Conservation (phyloP, 257 asterid genomes). For the Solanum tarapatanum region DNA sequence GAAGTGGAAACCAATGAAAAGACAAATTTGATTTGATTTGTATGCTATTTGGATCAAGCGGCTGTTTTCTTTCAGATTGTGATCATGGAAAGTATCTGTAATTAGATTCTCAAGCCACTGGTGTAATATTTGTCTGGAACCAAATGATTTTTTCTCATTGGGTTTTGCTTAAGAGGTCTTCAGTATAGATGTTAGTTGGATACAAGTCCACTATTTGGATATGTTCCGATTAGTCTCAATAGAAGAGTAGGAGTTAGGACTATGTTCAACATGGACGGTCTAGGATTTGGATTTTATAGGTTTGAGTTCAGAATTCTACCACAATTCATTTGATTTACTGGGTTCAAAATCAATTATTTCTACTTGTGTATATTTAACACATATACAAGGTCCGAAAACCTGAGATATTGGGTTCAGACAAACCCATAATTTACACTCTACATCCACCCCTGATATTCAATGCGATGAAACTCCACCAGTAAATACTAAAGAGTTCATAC, state of each 20-base stretch:
- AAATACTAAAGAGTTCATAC: not conserved
- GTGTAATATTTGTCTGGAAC: not conserved
- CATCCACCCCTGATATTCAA: not conserved
- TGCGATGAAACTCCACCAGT: not conserved
- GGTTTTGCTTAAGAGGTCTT: not conserved
- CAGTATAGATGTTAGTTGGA: not conserved
- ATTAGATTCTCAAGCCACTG: not conserved
- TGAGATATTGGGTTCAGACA: not conserved
- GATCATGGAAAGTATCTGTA: not conserved
- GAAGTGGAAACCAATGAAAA: not conserved
- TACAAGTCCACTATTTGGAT: not conserved
- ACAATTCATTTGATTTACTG: not conserved
- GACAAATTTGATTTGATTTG: not conserved
- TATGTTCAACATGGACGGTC: not conserved
- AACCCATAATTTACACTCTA: not conserved
- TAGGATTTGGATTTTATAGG: not conserved
- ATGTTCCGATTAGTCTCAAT: not conserved
- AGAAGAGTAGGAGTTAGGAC: not conserved
- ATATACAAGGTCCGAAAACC: not conserved
- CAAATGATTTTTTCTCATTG: not conserved
- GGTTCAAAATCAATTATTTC: not conserved
- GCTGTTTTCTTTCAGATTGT: not conserved
- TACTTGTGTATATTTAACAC: not conserved
- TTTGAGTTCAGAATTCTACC: not conserved
- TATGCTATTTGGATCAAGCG: not conserved